Evolutionary conservation across 148 eudicot species (phyloP).

Genomic region (Rhododendron kiyosumense): DNA sequence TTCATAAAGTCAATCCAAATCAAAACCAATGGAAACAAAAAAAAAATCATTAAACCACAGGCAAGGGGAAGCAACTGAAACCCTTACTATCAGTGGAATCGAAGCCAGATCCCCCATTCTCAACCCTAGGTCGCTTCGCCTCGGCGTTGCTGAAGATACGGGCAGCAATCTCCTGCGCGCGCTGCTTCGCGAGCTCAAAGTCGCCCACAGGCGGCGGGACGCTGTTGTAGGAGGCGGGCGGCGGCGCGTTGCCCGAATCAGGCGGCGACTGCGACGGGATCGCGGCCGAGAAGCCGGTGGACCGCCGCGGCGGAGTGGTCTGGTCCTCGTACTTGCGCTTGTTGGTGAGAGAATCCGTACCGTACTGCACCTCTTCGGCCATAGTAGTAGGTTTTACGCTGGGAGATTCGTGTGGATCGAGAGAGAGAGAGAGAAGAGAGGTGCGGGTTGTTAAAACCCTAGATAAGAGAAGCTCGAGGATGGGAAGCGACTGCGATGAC

Average conservation of each 20-base stretch:
- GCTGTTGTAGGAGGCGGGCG: conserved; percentile 44
- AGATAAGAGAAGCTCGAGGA: conserved; percentile 2
- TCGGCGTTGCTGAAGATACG: conserved; percentile 50
- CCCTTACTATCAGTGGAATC: conserved; percentile 29
- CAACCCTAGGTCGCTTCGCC: conserved; percentile 71
- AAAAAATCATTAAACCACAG: neutral
- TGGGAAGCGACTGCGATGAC: neutral
- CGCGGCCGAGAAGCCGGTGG: conserved; percentile 69
- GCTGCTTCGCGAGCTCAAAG: conserved; percentile 59
- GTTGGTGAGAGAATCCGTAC: conserved; percentile 23
- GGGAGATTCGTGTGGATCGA: neutral
- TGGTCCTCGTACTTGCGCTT: conserved; percentile 81
- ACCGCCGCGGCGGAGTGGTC: conserved; percentile 39
- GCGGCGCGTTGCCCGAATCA: conserved; percentile 10
- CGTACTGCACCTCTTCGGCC: conserved; percentile 77
- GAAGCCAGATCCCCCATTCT: conserved; percentile 40
- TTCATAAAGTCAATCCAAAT: neutral
- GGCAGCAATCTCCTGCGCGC: conserved; percentile 79
- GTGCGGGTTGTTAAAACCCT: conserved; percentile 27
- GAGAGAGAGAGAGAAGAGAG: conserved; percentile 2
- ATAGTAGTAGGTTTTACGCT: conserved; percentile 10
- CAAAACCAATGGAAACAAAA: neutral
- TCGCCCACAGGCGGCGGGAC: conserved; percentile 54
- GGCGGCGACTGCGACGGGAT: conserved; percentile 38
- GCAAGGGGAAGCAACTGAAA: conserved; percentile 5